These are phyloP conservation scores for Aspergillus viridinutans DNA, from an alignment of 2,329 filamentous ascomycete genomes.

Conservation along the genomic window DNA sequence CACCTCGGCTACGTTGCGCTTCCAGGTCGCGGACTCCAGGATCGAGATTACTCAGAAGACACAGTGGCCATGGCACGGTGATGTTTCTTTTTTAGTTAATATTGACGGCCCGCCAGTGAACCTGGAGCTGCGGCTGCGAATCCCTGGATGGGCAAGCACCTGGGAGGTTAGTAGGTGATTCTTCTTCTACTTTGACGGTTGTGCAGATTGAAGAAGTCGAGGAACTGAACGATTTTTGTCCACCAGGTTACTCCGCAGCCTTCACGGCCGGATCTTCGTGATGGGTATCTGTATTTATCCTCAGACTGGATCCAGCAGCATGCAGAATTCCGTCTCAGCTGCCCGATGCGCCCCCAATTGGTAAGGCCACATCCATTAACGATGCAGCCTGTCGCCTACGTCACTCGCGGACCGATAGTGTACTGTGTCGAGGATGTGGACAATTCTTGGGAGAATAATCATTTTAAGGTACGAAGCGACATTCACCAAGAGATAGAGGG, in stretches of 20 bases:
- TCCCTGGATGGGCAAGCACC: slow-evolving; percentile 48
- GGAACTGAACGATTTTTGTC: not conserved
- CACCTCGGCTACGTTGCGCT: slow-evolving; percentile 43
- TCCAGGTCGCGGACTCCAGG: slow-evolving; percentile 30
- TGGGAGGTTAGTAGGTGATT: slow-evolving; percentile 1
- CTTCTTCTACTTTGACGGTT: not conserved
- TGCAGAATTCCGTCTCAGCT: slow-evolving; percentile 37
- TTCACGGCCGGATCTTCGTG: slow-evolving; percentile 29
- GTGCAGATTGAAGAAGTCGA: not conserved
- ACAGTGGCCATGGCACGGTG: slow-evolving; percentile 56
- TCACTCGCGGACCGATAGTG: slow-evolving; percentile 56
- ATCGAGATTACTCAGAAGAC: slow-evolving; percentile 45
- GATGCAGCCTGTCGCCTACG: slow-evolving; percentile 50
- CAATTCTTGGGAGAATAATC: slow-evolving; percentile 33
- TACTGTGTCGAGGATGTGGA: slow-evolving; percentile 60
- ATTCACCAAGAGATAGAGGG: slow-evolving; percentile 6
- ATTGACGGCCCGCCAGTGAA: slow-evolving; percentile 11
- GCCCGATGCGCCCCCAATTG: slow-evolving; percentile 47
- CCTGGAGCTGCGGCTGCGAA: slow-evolving; percentile 46
- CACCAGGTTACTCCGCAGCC: slow-evolving; percentile 26
- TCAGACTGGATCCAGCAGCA: slow-evolving; percentile 19
- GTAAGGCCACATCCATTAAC: slow-evolving; percentile 54
- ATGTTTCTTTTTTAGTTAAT: slow-evolving; percentile 45
- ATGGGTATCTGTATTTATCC: slow-evolving; percentile 50
- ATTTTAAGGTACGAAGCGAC: slow-evolving; percentile 2